phyloP scores from a whole-genome alignment of 2,329 filamentous ascomycete species.

The Fusarium anthophilum region DNA sequence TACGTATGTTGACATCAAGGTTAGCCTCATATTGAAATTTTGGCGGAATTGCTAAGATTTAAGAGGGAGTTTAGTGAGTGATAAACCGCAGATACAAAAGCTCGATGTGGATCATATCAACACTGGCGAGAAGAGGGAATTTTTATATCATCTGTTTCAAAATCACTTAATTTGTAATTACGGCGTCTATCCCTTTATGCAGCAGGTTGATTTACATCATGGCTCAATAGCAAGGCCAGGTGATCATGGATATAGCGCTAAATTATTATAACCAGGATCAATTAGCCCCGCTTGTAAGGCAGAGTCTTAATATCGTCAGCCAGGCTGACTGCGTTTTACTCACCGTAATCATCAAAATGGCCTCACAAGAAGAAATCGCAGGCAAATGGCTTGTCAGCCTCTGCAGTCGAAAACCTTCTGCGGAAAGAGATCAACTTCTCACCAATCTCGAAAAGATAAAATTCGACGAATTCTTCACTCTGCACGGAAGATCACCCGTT shows the following conservation, averaged over 20 bases:
- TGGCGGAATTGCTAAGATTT: too few relatives aligned
- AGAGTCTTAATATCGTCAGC: not conserved
- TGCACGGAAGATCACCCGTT: not conserved
- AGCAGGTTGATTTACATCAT: too few relatives aligned
- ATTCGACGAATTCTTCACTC: constrained; percentile 12
- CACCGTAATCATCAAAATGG: not conserved
- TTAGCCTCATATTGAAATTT: too few relatives aligned
- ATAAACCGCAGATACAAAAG: too few relatives aligned
- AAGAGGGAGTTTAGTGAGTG: too few relatives aligned
- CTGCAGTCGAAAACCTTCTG: not conserved
- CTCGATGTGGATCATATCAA: too few relatives aligned
- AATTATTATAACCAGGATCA: not conserved
- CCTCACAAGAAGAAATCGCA: not conserved
- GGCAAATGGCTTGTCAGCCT: constrained; percentile 15
- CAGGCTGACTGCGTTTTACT: not conserved
- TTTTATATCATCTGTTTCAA: too few relatives aligned
- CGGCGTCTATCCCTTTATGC: too few relatives aligned
- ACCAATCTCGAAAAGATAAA: constrained; percentile 8
- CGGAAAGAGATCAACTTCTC: not conserved
- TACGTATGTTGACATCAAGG: too few relatives aligned
- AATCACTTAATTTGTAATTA: too few relatives aligned
- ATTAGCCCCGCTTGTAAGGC: not conserved
- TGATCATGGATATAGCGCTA: not conserved
- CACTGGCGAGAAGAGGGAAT: accelerated
- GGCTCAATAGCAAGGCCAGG: accelerated